These are phyloP conservation scores for Lentinula edodes DNA, from an alignment of 768 basidiomycete species.

Conservation along the genomic window DNA sequence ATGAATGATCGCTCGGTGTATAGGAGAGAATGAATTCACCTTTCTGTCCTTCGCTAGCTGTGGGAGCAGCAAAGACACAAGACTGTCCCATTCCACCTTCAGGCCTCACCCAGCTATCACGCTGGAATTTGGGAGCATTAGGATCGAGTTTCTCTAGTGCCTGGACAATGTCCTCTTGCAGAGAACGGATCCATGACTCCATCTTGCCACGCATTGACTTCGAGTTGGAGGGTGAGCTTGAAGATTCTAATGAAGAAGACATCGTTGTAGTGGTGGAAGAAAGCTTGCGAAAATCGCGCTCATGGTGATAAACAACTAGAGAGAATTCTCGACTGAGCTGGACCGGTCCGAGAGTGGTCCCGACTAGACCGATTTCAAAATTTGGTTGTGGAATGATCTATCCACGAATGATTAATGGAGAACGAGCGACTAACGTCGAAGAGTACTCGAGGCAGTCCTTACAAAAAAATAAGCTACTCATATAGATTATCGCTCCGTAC, in stretches of 20 bases:
- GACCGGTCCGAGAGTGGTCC: not conserved
- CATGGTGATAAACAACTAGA: not conserved
- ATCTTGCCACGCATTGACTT: conserved; percentile 71
- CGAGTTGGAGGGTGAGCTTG: not conserved
- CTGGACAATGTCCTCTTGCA: conserved; percentile 77
- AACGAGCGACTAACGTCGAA: no score
- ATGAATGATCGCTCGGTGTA: conserved; percentile 8
- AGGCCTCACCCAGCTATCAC: conserved; percentile 72
- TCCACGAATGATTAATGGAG: no score
- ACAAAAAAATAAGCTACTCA: no score
- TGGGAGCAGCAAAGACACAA: conserved; percentile 66
- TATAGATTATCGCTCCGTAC: no score
- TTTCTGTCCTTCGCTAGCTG: conserved; percentile 10
- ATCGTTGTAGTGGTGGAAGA: conserved; percentile 10
- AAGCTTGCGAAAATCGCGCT: not conserved
- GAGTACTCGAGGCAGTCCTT: no score
- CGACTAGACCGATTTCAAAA: not conserved
- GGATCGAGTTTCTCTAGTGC: conserved; percentile 80
- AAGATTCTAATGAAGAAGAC: not conserved
- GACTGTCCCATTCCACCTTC: conserved; percentile 76
- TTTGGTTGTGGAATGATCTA: no score
- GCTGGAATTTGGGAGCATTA: conserved; percentile 63
- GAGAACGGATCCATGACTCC: conserved; percentile 64
- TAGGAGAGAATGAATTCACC: not conserved
- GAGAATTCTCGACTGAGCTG: not conserved